These are phyloP conservation scores for Paspalum vaginatum DNA, from an alignment of 176 grass and related monocot genomes.

Conservation along the genomic window DNA sequence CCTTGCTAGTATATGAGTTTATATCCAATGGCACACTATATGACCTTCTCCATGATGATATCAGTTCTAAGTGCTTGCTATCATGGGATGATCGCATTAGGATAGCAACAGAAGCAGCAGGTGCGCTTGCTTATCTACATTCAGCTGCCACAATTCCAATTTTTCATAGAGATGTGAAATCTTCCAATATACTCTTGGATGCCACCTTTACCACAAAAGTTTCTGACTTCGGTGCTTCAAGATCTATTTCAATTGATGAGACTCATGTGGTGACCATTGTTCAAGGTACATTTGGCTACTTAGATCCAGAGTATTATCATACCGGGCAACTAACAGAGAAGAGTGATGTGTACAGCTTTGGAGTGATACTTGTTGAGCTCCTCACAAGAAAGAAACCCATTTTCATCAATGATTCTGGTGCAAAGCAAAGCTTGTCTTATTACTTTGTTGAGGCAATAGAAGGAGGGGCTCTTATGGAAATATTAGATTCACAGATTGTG, in stretches of 20 bases:
- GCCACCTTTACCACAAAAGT: slow-evolving; percentile 33
- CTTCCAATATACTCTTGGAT: slow-evolving; percentile 54
- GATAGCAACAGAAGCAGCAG: slow-evolving; percentile 33
- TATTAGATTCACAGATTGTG: slow-evolving; percentile 33
- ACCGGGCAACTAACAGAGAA: slow-evolving; percentile 44
- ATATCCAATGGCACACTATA: slow-evolving; percentile 54
- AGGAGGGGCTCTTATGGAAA: slow-evolving; percentile 4
- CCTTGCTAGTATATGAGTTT: slow-evolving; percentile 59
- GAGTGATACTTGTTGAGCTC: slow-evolving; percentile 55
- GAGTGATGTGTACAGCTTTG: slow-evolving; percentile 69
- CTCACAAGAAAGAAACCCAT: slow-evolving; percentile 44
- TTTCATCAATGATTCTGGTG: slow-evolving; percentile 33
- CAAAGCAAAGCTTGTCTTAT: slow-evolving; percentile 36
- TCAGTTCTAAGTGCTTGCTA: background rate
- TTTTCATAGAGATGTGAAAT: slow-evolving; percentile 60
- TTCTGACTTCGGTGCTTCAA: slow-evolving; percentile 56
- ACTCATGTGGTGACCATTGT: slow-evolving; percentile 55
- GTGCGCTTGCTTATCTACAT: slow-evolving; percentile 51
- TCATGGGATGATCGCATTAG: slow-evolving; percentile 52
- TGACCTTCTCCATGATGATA: slow-evolving; percentile 20
- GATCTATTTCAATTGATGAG: slow-evolving; percentile 42
- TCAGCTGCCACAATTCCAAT: slow-evolving; percentile 46
- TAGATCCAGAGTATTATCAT: slow-evolving; percentile 56
- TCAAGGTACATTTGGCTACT: slow-evolving; percentile 57
- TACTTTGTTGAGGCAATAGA: slow-evolving; percentile 38